Base-by-base conservation (phyloP, 441 rosid species). In the Raphanus hybrid region DNA sequence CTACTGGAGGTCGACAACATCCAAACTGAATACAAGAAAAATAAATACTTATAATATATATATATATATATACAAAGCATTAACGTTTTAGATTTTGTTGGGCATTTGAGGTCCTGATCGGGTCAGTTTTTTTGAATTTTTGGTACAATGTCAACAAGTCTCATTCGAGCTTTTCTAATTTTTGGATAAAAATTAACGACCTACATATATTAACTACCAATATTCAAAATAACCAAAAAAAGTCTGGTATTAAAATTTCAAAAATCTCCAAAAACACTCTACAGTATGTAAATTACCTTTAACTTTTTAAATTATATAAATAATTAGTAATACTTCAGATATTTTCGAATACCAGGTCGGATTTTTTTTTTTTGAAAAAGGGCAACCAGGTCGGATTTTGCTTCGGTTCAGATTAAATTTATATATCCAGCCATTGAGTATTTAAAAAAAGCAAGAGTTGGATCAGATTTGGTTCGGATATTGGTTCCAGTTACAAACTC, bases 1-100 rank as follows among this genome's bases (percentile, higher is more conserved):
- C 76, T 5, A 60, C 16, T 9, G 96, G 96, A 29, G 93, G 96
- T 69, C 80, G 83, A 87, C 96, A 89, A 72, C 96, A 91, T 9
- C 96, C 90, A 2, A 75, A 73, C 96, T 91, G 0, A 39, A 39
- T 4, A 63, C 12, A 63, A 63, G 3, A 59, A 62, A 4, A 63
- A 4, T 0, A 7, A 14, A 72, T n/a, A 43, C 3, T 2, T 54
- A 54, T 3, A 16, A 54, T 1, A 5, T 14, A 14, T 54, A 14
- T 54, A 54, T 1, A 5, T 14, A 14, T 54, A 57, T 20, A 20
- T 5, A 50, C 18, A 16, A n/a, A 16, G 4, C 26, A 16, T 55
- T 7, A 55, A 26, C 92, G 89, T 8, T 73, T 14, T 50, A 14
- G 18, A 50, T 50, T 50, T 45, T 45, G 54, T 12, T 45, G 15